Base-by-base conservation (phyloP, 495 filamentous ascomycete species). In the Hypoxylon rickii region DNA sequence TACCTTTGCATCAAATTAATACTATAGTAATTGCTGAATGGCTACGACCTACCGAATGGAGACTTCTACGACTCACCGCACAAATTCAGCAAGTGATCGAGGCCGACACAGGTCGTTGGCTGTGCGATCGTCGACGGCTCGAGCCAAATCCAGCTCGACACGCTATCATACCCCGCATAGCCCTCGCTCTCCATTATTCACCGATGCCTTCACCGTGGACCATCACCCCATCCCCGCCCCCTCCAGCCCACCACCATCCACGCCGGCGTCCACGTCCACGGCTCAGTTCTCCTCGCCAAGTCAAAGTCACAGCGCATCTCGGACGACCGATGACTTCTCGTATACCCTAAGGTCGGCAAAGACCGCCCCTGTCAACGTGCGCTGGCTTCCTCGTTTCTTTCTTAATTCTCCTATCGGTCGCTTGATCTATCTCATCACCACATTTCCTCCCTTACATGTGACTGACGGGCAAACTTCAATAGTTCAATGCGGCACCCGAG, bases 101-200 rank as follows among this genome's bases (percentile, higher is more conserved):
- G 58, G 51, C 18, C 43, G 58, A 39, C 39, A 55, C 41, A 41
- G 31, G 19, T 61, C 54, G 56, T 56, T 61, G 58, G 47, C 44
- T 33, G 48, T 55, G 47, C 55, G 46, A 38, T 51, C 51, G 18
- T 46, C 58, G 11, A 51, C 58, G 19, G 40, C 47, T 36, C 42
- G 51, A 43, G 52, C 51, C 46, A 39, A 20, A 8, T 50, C 57
- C 8, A 41, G 55, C 16, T 51, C 55, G 12, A 34, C 41, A 32
- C 47, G 46, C 34, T 46, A 20, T 12, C 55, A 58, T 41, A 47
- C 52, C 46, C 58, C 58, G 42, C 58, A 52, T 43, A 51, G 52
- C 17, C 51, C 58, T 44, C 47, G 58, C 19, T 46, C 58, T 21
- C 51, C 40, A 33, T 51, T 48, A 24, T 59, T 47, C 48, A 48